Base-by-base conservation (phyloP, 495 filamentous ascomycete genomes). In the Penicillium simplicissimum region DNA sequence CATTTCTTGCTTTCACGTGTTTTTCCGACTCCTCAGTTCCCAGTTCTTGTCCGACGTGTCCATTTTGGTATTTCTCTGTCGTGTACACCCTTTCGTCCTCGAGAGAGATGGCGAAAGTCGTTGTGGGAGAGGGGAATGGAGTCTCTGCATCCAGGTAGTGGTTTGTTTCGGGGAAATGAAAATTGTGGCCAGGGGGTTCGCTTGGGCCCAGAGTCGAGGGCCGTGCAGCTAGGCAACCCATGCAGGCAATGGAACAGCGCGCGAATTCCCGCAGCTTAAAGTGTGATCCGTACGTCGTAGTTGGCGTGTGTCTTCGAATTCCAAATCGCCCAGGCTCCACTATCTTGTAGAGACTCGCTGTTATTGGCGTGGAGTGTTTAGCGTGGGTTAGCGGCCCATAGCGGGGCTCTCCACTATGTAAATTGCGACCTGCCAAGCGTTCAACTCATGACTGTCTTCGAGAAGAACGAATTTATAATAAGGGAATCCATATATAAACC, bases 241-340 rank as follows among this genome's bases (percentile, higher is more conserved):
- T 59, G 56, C 63, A 61, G 61, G 58, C 55, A 60, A 62, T 47
- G 28, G 40, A 34, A 21, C 37, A 49, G 45, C 19, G 15, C 33
- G 17, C 7, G 3, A 49, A 51, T 17, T 15, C 43, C 51, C 31
- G 51, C 51, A 34, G 45, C 23, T 8, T 49, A 15, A 57, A 47
- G 59, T 38, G 51, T 59, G 55, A 55, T 49, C 45, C 17, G 59
- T 62, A n/a, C 3, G 2, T 23, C 9, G 42, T 21, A 45, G 10
- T 52, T 59, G 51, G 52, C n/a, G 43, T 19, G 43, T 31, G 51
- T 65, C 62, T 38, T 64, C 13, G 19, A 63, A 67, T 67, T 67
- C 65, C 65, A 67, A 67, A 67, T 67, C 33, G n/a, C 3, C 36
- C 43, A n/a, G 35, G 33, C 33, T 64, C 65, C 65, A 64, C 65